Conservation (phyloP, 2,329 filamentous ascomycete species). For the Cladophialophora yegresii region DNA sequence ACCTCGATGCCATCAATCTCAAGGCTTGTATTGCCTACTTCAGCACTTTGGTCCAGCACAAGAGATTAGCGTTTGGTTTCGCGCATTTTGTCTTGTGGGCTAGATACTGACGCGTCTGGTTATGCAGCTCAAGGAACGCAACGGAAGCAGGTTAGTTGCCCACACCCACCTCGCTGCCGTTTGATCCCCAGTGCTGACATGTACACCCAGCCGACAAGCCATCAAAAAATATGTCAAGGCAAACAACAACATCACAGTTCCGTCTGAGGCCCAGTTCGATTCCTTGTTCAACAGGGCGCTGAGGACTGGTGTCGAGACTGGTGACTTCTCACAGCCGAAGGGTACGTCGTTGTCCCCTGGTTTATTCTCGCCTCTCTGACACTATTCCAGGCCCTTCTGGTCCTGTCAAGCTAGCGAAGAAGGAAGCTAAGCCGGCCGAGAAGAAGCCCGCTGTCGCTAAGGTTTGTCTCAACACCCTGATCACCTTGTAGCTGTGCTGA, state of each 20-base stretch:
- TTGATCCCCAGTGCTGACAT: slow-evolving; percentile 32
- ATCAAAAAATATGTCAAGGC: slow-evolving; percentile 74
- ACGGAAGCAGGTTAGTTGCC: slow-evolving; percentile 65
- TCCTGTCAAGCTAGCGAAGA: slow-evolving; percentile 89
- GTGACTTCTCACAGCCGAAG: slow-evolving; percentile 86
- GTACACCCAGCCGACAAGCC: slow-evolving; percentile 61
- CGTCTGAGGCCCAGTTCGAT: slow-evolving; percentile 62
- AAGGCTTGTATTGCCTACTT: slow-evolving; percentile 6
- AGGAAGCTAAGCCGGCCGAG: slow-evolving; percentile 57
- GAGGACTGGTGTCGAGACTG: slow-evolving; percentile 79
- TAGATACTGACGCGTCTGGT: slow-evolving; percentile 53
- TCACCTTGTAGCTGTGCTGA: slow-evolving; percentile 20
- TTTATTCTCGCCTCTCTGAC: slow-evolving; percentile 34
- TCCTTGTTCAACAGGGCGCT: slow-evolving; percentile 84
- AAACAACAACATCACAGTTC: slow-evolving; percentile 69
- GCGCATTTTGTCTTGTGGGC: neutral
- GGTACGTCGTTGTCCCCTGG: slow-evolving; percentile 58
- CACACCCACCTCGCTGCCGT: slow-evolving; percentile 34
- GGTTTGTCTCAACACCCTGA: slow-evolving; percentile 27
- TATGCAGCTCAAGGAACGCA: slow-evolving; percentile 67
- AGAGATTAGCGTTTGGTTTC: slow-evolving; percentile 8
- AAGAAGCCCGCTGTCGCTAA: slow-evolving; percentile 42
- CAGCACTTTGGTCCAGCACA: neutral
- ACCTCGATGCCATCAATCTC: slow-evolving; percentile 43
- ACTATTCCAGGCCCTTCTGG: slow-evolving; percentile 69